Conservation (phyloP, 495 filamentous ascomycete species). For the Tricharina praecox region DNA sequence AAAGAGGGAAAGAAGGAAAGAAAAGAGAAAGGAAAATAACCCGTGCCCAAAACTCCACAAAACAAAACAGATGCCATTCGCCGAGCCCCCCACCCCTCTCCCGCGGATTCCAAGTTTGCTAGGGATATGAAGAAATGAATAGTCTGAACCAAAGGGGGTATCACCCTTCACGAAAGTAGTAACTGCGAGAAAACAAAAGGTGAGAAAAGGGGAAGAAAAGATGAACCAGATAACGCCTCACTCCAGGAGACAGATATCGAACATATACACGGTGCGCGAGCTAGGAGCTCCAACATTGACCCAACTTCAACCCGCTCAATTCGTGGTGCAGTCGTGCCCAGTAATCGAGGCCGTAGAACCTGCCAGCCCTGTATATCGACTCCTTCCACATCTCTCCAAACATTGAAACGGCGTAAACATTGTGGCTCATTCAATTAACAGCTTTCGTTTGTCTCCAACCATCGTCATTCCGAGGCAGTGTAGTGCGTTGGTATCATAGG, state of each 20-base stretch:
- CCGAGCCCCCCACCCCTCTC: too few species aligned
- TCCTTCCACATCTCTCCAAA: background rate
- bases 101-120: too few species aligned
- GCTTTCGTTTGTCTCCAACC: constrained; percentile 72
- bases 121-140: too few species aligned
- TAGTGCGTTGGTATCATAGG: constrained; percentile 59
- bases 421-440: constrained; percentile 68
- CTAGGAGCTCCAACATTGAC: background rate
- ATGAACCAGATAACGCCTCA: background rate
- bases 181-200: background rate
- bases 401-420: background rate
- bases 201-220: background rate
- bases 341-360: background rate
- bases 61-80: too few species aligned
- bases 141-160: too few species aligned
- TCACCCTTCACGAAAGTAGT: too few species aligned
- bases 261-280: background rate
- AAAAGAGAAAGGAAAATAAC: background rate
- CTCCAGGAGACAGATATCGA: background rate
- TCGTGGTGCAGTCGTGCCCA: too few species aligned
- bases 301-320: background rate
- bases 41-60: too few species aligned
- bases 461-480: constrained; percentile 64
- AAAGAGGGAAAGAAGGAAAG: background rate
- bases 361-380: background rate